Conservation (phyloP, 495 filamentous ascomycete genomes). For the Lophiostoma macrostomum region DNA sequence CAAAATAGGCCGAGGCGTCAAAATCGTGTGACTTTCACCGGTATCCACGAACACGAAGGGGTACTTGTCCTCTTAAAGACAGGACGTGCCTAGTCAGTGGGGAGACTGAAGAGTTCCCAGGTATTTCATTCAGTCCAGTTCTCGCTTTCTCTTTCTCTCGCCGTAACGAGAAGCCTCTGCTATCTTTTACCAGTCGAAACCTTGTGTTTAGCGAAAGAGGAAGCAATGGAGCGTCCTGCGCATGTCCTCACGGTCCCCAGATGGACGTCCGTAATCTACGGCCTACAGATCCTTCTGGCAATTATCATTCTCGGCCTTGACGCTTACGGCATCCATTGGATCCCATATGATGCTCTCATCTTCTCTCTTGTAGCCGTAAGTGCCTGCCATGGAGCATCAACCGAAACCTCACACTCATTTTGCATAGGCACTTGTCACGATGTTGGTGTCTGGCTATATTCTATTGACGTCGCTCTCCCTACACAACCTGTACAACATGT, state of each 20-base stretch:
- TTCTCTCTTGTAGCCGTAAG: conserved; percentile 30
- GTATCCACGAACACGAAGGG: too few relatives aligned
- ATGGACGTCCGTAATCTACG: conserved; percentile 18
- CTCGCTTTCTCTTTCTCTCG: too few relatives aligned
- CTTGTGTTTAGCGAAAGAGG: neutral
- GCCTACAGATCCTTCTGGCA: conserved; percentile 15
- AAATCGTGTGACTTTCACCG: too few relatives aligned
- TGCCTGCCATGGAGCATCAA: neutral
- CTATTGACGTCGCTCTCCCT: conserved; percentile 9
- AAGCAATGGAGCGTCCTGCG: neutral
- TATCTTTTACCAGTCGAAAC: neutral
- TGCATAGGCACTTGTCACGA: conserved; percentile 12
- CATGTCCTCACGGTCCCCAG: conserved; percentile 21
- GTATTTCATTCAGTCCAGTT: too few relatives aligned
- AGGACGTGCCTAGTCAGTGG: too few relatives aligned
- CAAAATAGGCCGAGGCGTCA: too few relatives aligned
- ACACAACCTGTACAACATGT: conserved; percentile 23
- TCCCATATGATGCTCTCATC: conserved; percentile 26
- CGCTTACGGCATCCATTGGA: conserved; percentile 28
- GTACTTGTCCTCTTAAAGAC: too few relatives aligned
- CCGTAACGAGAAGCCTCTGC: neutral
- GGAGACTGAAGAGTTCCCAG: too few relatives aligned
- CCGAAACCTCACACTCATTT: neutral
- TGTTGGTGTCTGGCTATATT: conserved; percentile 17
- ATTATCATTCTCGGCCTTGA: conserved; percentile 30